Evolutionary conservation across 345 rosid genomes (phyloP).

Genomic region (Limnanthes douglasii): DNA sequence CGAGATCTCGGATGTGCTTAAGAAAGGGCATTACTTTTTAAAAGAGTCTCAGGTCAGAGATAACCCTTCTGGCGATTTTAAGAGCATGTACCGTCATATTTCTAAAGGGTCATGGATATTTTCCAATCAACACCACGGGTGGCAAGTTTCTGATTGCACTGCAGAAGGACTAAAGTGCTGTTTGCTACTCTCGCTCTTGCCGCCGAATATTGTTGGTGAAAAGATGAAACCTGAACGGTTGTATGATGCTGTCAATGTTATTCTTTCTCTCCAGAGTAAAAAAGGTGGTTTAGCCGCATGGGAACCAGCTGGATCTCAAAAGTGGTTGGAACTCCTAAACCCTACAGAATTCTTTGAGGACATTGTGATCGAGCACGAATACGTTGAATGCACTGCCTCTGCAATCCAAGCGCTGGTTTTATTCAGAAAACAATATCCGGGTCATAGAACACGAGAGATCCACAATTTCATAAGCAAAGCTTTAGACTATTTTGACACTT

Average conservation of each 20-base stretch:
- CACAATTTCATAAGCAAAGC: conserved; percentile 16
- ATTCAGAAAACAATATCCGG: conserved; percentile 25
- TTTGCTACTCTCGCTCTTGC: conserved; percentile 50
- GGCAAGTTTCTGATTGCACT: conserved; percentile 23
- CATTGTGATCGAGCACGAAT: conserved; percentile 34
- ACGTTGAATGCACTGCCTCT: conserved; percentile 36
- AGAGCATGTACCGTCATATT: conserved; percentile 17
- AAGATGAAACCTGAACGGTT: conserved; percentile 33
- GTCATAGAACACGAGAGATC: conserved; percentile 19
- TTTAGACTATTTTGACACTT: conserved; percentile 15
- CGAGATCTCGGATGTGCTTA: conserved; percentile 42
- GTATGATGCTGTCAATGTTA: conserved; percentile 38
- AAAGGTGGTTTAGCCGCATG: conserved; percentile 22
- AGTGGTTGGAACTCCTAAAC: conserved; percentile 24
- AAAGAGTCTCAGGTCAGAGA: conserved; percentile 67
- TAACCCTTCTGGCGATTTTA: conserved; percentile 27
- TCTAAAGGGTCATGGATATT: conserved; percentile 23
- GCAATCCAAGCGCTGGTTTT: conserved; percentile 21
- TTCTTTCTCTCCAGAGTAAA: conserved; percentile 39
- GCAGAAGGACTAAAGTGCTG: conserved; percentile 33
- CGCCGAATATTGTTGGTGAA: conserved; percentile 49
- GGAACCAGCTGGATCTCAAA: conserved; percentile 19
- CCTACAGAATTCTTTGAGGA: conserved; percentile 31
- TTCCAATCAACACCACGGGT: conserved; percentile 19
- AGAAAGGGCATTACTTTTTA: conserved; percentile 59